phyloP scores from a whole-genome alignment of 306 rosid genomes.

The Lotus japonicus region DNA sequence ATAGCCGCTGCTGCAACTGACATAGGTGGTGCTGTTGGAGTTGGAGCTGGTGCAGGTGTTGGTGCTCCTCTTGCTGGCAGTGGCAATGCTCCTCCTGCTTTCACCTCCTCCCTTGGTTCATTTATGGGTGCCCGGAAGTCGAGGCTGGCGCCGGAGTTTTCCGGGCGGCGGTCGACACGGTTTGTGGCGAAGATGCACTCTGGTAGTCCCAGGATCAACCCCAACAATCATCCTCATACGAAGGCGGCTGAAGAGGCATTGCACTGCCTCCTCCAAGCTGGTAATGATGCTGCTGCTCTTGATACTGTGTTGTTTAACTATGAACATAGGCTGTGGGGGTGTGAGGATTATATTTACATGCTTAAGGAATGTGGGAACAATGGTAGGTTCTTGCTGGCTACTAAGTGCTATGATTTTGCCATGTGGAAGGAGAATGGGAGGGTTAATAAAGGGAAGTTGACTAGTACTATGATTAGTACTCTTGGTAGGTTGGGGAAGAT shows the following conservation, averaged over 20 bases:
- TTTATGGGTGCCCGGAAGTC: constrained; percentile 36
- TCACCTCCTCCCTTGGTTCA: constrained; percentile 41
- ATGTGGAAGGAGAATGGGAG: constrained; percentile 45
- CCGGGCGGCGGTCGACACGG: constrained; percentile 81
- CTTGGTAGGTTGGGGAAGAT: constrained; percentile 86
- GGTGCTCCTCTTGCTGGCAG: background rate
- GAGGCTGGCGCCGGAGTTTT: constrained; percentile 54
- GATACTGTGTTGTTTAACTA: constrained; percentile 47
- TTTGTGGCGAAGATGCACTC: constrained; percentile 67
- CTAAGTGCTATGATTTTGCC: constrained; percentile 62
- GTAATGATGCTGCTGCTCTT: constrained; percentile 41
- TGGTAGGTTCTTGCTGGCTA: constrained; percentile 52
- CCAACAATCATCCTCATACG: constrained; percentile 43
- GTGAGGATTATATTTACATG: constrained; percentile 64
- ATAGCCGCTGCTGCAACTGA: constrained; percentile 23
- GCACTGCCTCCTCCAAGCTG: constrained; percentile 32
- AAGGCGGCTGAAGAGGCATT: constrained; percentile 71
- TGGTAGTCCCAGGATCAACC: constrained; percentile 50
- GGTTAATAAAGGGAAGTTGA: constrained; percentile 62
- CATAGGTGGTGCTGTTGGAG: background rate
- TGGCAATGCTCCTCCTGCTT: constrained; percentile 15
- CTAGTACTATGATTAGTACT: constrained; percentile 79
- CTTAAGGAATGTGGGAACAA: constrained; percentile 64
- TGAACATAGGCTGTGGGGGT: constrained; percentile 49
- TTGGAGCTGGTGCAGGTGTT: background rate